Conservation (phyloP, 495 filamentous ascomycete genomes). For the Bacidia gigantensis region DNA sequence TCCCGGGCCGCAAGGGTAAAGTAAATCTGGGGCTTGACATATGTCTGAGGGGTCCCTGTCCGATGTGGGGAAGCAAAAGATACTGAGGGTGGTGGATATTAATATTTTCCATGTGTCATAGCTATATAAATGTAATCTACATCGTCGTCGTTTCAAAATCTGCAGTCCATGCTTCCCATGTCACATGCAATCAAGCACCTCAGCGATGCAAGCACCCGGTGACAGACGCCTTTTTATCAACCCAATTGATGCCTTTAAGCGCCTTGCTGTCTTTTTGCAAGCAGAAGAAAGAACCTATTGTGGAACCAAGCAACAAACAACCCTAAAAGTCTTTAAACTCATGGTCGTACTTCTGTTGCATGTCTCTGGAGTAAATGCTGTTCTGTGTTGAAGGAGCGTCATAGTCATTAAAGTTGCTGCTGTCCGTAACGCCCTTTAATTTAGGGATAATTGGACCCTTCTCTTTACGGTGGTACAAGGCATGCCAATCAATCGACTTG, state of each 20-base stretch:
- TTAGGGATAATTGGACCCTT: slow-evolving; percentile 79
- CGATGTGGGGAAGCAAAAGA: no score
- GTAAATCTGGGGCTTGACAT: no score
- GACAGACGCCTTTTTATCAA: neutral
- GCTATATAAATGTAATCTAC: neutral
- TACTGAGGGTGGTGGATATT: neutral
- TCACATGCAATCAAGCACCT: neutral
- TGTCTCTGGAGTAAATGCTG: slow-evolving; percentile 55
- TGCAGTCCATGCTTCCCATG: no score
- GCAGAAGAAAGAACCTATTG: neutral
- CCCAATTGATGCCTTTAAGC: neutral
- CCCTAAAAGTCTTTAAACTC: slow-evolving; percentile 66
- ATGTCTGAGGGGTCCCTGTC: no score
- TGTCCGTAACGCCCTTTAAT: slow-evolving; percentile 66
- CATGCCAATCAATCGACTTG: slow-evolving; percentile 69
- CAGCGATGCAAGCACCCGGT: neutral
- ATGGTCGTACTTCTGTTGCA: slow-evolving; percentile 60
- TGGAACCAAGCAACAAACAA: neutral
- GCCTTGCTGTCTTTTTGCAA: slow-evolving; percentile 9
- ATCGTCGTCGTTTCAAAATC: neutral
- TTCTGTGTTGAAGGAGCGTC: slow-evolving; percentile 43
- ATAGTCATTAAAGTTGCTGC: slow-evolving; percentile 84
- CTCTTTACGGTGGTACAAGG: slow-evolving; percentile 52
- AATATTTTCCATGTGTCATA: neutral
- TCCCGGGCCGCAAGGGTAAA: no score